These are phyloP conservation scores for Penicillium nucicola DNA, from an alignment of 495 filamentous ascomycete genomes.

Conservation along the genomic window DNA sequence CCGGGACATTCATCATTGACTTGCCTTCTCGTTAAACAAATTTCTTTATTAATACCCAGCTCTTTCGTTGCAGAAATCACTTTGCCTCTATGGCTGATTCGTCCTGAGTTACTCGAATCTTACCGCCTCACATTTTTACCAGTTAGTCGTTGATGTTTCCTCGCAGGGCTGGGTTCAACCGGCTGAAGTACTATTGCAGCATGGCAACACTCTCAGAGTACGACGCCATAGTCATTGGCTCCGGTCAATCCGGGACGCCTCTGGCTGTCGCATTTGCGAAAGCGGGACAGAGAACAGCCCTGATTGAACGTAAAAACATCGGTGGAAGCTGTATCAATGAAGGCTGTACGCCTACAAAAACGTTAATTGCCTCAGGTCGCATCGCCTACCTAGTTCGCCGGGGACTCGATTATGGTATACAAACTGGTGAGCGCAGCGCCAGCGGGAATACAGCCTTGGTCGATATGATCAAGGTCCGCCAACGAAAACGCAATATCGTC, in stretches of 20 bases:
- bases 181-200: slow-evolving; percentile 1
- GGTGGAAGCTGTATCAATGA: slow-evolving; percentile 52
- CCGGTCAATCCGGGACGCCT: slow-evolving; percentile 18
- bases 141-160: slow-evolving; percentile 1
- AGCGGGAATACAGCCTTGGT: slow-evolving; percentile 20
- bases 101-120: background rate
- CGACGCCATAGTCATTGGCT: slow-evolving; percentile 46
- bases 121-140: slow-evolving; percentile 1
- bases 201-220: slow-evolving; percentile 26
- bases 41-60: no score
- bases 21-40: background rate
- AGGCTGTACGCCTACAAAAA: slow-evolving; percentile 56
- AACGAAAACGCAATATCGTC: slow-evolving; percentile 54
- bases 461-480: slow-evolving; percentile 44
- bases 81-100: no score
- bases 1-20: background rate
- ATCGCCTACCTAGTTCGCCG: slow-evolving; percentile 40
- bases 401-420: slow-evolving; percentile 45
- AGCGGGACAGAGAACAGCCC: no score
- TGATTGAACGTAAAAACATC: slow-evolving; percentile 38
- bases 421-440: slow-evolving; percentile 7
- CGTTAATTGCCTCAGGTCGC: slow-evolving; percentile 47
- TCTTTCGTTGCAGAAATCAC: no score
- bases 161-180: background rate
- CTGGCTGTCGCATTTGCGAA: no score